Base-by-base conservation (phyloP, 2,329 filamentous ascomycete species). In the Curvularia eragrostidis region DNA sequence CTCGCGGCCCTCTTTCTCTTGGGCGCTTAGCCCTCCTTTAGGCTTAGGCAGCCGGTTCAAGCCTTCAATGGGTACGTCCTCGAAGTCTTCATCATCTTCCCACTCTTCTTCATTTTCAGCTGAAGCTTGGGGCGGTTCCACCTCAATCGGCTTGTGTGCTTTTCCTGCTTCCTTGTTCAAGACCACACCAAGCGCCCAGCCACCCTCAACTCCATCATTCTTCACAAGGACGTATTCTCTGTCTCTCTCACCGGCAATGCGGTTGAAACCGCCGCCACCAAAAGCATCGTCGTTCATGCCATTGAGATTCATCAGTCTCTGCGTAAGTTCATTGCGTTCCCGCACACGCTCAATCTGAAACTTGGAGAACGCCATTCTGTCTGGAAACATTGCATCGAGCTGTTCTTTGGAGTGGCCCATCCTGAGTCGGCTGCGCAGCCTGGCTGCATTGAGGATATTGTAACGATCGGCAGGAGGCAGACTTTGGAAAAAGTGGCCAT, bases 371-470 rank as follows among this genome's bases (percentile, higher is more conserved):
- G 90, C 95, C 93, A 99, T 97, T 24, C 95, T 87, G 74, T 99
- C 90, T 0, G 95, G 94, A 74, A 99, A 99, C 95, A 99, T 99
- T 44, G 84, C 86, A 66, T 98, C 93, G 13, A 99, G 79, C 77
- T 99, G 95, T 64, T 99, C 94, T 77, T 98, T 98, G 55, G 91
- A 96, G 68, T 97, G 86, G 0, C 95, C 95, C 94, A 99, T 97
- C 73, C 95, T 87, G 70, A 99, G 82, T 52, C 95, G 85, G 75
- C 92, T 97, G 55, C 95, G 84, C 60, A 99, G 75, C 60, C 95
- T 85, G 1, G 96, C 95, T 1, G 96, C 95, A 73, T 99, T 99
- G 21, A 99, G 80, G 52, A 99, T 99, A 69, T 98, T 98, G 81
- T 99, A 99, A 48, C 94, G 87, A 79, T 99, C 95, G 1, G 89